These are phyloP conservation scores for Pilaira anomala DNA, from an alignment of 192 early-diverging fungal species.

Conservation along the genomic window DNA sequence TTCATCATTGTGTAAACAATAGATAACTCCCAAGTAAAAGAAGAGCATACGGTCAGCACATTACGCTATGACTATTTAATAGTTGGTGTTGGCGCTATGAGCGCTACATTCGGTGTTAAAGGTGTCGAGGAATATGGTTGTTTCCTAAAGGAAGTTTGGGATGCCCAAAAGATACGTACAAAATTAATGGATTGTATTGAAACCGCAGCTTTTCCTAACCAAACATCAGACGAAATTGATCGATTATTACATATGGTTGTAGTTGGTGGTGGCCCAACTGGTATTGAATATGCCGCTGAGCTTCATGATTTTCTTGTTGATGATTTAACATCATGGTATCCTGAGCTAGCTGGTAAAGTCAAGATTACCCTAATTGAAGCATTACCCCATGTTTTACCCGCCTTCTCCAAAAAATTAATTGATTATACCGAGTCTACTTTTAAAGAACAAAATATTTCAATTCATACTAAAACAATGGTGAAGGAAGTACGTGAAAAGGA, in stretches of 20 bases:
- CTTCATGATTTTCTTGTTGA: constrained; percentile 79
- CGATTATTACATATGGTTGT: constrained; percentile 79
- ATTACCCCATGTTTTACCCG: constrained; percentile 70
- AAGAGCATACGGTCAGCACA: constrained; percentile 49
- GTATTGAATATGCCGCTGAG: constrained; percentile 75
- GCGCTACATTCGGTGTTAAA: constrained; percentile 76
- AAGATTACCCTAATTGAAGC: constrained; percentile 80
- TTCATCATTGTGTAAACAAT: constrained; percentile 1
- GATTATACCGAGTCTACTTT: constrained; percentile 79
- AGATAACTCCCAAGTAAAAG: constrained; percentile 73
- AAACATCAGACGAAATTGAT: constrained; percentile 68
- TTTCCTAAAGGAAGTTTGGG: constrained; percentile 76
- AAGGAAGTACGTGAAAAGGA: constrained; percentile 75
- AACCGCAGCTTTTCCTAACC: constrained; percentile 67
- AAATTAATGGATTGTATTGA: constrained; percentile 74
- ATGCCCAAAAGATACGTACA: constrained; percentile 78
- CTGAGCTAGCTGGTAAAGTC: constrained; percentile 68
- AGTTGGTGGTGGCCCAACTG: constrained; percentile 62
- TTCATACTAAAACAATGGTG: constrained; percentile 77
- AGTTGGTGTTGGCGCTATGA: constrained; percentile 71
- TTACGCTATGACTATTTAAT: constrained; percentile 77
- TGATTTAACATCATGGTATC: constrained; percentile 59
- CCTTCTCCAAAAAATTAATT: constrained; percentile 75
- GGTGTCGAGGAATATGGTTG: constrained; percentile 74
- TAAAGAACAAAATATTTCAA: constrained; percentile 68